phyloP scores from a whole-genome alignment of 192 early-diverging fungal genomes.

The Rhizoclosmatium globosum region DNA sequence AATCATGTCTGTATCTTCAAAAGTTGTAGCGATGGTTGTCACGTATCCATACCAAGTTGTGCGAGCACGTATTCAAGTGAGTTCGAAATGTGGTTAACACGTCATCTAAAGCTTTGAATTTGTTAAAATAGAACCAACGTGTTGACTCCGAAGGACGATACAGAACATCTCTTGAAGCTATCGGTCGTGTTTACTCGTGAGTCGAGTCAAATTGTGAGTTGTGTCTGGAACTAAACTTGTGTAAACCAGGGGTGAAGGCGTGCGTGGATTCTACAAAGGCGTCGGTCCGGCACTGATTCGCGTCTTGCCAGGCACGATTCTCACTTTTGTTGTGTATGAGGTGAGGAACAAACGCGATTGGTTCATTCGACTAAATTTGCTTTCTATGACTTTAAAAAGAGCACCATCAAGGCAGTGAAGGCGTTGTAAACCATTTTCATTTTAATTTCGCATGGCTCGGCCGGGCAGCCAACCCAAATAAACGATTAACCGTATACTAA shows the following conservation, averaged over 20 bases:
- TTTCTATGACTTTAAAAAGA: not conserved
- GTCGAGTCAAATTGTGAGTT: not conserved
- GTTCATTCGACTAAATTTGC: too few relatives aligned
- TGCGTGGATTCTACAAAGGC: conserved; percentile 91
- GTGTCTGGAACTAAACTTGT: not conserved
- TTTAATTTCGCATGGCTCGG: too few relatives aligned
- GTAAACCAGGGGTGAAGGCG: conserved; percentile 70
- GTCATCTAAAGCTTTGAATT: too few relatives aligned
- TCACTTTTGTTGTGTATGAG: conserved; percentile 98
- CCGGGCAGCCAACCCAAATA: not conserved
- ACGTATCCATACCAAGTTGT: conserved; percentile 97
- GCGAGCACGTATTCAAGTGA: conserved; percentile 79
- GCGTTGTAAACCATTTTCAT: too few relatives aligned
- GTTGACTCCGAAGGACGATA: conserved; percentile 42
- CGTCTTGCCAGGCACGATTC: conserved; percentile 91
- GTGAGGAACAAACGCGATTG: not conserved
- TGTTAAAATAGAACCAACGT: conserved; percentile 43
- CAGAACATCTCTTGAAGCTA: conserved; percentile 65
- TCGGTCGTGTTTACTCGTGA: conserved; percentile 70
- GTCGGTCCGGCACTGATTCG: conserved; percentile 86
- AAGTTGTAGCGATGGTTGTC: conserved; percentile 82
- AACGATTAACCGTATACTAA: not conserved
- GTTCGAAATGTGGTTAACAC: not conserved
- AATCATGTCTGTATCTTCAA: conserved; percentile 85
- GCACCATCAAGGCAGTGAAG: not conserved